Evolutionary conservation across 805 yeast species (phyloP), one percentile per base, ranked within the genome.

Genomic region (Limtongia smithiae): DNA sequence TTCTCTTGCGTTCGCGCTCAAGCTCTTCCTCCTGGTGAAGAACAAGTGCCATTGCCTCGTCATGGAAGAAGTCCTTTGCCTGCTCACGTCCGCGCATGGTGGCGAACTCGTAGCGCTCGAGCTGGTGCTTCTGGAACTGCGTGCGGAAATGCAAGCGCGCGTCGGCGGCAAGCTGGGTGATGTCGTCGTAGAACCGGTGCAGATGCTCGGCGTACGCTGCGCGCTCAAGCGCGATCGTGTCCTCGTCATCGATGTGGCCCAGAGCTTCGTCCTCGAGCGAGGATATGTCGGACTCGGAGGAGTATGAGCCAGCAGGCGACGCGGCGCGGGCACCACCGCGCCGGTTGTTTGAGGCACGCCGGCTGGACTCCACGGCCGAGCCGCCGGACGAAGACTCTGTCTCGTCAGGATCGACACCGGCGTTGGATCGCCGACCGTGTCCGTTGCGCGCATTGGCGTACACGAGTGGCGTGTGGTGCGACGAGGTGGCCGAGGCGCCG

Each of bases 31-130:
- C 59, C n/a, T 40, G 48, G 35, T 39, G 45, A 7, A 46, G 21
- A 12, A 55, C 59, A 11, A 37, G 21, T 7, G 44, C 57, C 51
- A 54, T 42, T 3, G 59, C 59, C 30, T 50, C 55, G 34, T 51
- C 55, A 21, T 40, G 55, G 31, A 54, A 55, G 27, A 37, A 45
- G 30, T 37, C 31, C 5, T 27, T 22, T 3, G 57, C 58, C 33
- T 54, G 58, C 5, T 38, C 44, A 28, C 56, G 56, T 2, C 57
- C 58, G 15, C 49, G 51, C 20, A 15, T 5, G 3, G 55, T 40
- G 17, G 51, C 48, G 3, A 5, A 12, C 8, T 40, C 35, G 24
- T 42, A 37, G 15, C 42, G 49, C 21, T 37, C 41, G 12, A 36
- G 31, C 31, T 42, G 51, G 18, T 31, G 34, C 24, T 8, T 15